Evolutionary conservation across 495 filamentous ascomycete genomes (phyloP).

Genomic region (Sphaerosporella brunnea): DNA sequence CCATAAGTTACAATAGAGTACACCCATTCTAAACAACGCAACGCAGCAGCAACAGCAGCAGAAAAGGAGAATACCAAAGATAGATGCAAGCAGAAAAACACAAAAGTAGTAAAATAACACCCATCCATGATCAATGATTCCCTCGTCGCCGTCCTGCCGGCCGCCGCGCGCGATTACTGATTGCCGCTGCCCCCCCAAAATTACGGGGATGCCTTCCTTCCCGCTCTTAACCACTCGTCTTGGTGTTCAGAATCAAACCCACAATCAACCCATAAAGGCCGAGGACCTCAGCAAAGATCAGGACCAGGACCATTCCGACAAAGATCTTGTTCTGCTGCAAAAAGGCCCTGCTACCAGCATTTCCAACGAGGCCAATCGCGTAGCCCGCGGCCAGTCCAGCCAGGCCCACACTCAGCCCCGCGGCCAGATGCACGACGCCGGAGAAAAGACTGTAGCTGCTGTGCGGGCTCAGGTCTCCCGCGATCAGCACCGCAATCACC

Average conservation of each 20-base stretch:
- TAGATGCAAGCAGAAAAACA: too few relatives aligned
- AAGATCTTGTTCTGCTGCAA: slow-evolving; percentile 92
- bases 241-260: slow-evolving; percentile 25
- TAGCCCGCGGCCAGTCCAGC: slow-evolving; percentile 93
- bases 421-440: slow-evolving; percentile 82
- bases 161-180: too few relatives aligned
- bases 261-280: slow-evolving; percentile 81
- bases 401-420: slow-evolving; percentile 79
- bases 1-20: too few relatives aligned
- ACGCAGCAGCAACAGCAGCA: too few relatives aligned
- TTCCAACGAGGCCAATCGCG: slow-evolving; percentile 87
- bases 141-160: too few relatives aligned
- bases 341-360: slow-evolving; percentile 81
- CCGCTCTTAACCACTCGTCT: slow-evolving; percentile 18
- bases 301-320: slow-evolving; percentile 93
- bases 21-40: too few relatives aligned
- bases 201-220: too few relatives aligned
- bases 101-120: too few relatives aligned
- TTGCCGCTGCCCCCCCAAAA: too few relatives aligned
- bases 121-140: too few relatives aligned
- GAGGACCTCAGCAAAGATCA: slow-evolving; percentile 96
- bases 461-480: slow-evolving; percentile 52
- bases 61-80: too few relatives aligned
- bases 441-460: slow-evolving; percentile 61
- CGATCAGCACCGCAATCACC: slow-evolving; percentile 88